These are phyloP conservation scores for Fusarium sp. DNA, from an alignment of 2,329 filamentous ascomycete species.

Conservation along the genomic window DNA sequence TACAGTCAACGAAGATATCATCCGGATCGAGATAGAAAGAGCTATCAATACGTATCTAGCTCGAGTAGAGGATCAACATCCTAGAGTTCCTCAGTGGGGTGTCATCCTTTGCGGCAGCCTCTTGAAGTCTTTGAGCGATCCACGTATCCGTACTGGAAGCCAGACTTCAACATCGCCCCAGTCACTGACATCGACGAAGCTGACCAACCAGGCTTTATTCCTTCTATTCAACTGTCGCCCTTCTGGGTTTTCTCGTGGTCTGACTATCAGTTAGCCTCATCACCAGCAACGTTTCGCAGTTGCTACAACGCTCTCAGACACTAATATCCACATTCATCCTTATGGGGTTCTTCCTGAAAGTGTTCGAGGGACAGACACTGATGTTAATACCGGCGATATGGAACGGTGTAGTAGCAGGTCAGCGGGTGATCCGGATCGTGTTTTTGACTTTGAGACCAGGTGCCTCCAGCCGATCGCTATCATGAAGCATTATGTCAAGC, in stretches of 20 bases:
- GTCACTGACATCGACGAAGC: neutral
- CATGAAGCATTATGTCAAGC: too few relatives aligned
- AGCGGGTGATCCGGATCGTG: too few relatives aligned
- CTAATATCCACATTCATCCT: too few relatives aligned
- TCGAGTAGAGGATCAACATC: neutral
- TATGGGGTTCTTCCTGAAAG: too few relatives aligned
- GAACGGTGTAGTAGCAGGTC: too few relatives aligned
- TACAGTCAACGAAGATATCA: neutral
- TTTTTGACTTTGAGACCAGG: too few relatives aligned
- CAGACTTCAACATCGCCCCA: neutral
- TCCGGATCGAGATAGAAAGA: neutral
- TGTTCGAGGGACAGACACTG: too few relatives aligned
- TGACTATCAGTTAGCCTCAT: neutral
- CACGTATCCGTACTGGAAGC: neutral
- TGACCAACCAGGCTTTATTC: neutral
- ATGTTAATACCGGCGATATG: too few relatives aligned
- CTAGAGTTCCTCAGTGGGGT: neutral
- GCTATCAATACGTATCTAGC: neutral
- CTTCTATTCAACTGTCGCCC: neutral
- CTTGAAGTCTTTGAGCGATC: neutral
- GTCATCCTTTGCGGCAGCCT: neutral
- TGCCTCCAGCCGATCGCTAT: too few relatives aligned
- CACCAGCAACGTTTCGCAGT: neutral
- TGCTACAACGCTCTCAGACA: too few relatives aligned
- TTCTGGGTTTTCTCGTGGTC: neutral